Percentiles rank a stretch among this genome's conserved stretches.
These are phyloP conservation scores for Mycena indigotica DNA, from an alignment of 768 basidiomycete genomes.

Conservation along the genomic window DNA sequence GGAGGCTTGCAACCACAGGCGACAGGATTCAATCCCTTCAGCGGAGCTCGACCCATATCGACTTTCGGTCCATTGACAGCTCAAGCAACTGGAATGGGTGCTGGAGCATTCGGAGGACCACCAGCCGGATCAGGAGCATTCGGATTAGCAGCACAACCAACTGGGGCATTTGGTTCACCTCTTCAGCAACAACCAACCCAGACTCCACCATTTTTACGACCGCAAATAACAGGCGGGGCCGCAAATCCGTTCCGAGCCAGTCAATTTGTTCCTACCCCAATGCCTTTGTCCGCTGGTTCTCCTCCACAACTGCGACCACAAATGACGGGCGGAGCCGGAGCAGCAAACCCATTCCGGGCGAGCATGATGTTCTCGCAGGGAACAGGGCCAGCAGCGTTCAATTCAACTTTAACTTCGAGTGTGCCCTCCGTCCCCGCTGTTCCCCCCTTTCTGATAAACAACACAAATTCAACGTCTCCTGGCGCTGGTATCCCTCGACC, in stretches of 20 bases:
- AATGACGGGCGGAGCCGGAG: constrained; percentile 47
- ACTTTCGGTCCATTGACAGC: constrained; percentile 13
- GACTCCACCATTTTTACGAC: constrained; percentile 31
- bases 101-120: constrained; percentile 15
- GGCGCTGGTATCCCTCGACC: constrained; percentile 46
- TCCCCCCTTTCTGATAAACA: constrained; percentile 24
- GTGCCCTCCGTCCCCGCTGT: constrained; percentile 8
- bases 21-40: constrained; percentile 45
- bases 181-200: constrained; percentile 10
- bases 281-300: constrained; percentile 8
- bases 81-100: constrained; percentile 18
- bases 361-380: constrained; percentile 68
- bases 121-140: not conserved
- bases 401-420: not conserved
- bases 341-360: constrained; percentile 81
- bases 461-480: not conserved
- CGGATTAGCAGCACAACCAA: constrained; percentile 54
- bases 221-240: constrained; percentile 37
- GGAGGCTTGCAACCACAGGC: constrained; percentile 52
- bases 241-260: constrained; percentile 40
- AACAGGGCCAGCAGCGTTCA: constrained; percentile 58
- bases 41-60: constrained; percentile 16
- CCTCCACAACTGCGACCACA: constrained; percentile 47
- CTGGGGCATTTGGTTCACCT: constrained; percentile 31
- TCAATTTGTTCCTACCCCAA: constrained; percentile 23